Base-by-base conservation (phyloP, 2,329 filamentous ascomycete species). In the Trichoderma atrobrunneum region DNA sequence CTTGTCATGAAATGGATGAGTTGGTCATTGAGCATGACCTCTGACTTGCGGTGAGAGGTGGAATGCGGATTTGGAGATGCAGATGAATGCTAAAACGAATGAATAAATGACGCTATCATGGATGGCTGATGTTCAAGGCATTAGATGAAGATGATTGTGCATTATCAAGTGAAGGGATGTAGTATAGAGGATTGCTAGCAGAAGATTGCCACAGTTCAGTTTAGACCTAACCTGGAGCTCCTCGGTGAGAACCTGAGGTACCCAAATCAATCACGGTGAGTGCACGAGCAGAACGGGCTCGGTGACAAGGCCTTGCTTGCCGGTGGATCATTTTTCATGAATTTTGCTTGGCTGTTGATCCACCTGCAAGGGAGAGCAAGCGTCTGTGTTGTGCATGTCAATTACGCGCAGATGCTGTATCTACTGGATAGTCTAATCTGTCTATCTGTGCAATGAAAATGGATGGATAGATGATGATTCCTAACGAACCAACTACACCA, bases 201-300 rank as follows among this genome's bases (percentile, higher is more conserved):
- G n/a, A 1, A 21, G 26, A 34, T 54, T 26, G 61, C 26, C 26
- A 21, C 11, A 7, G 30, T 54, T 16, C 12, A 14, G 4, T 54
- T 21, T n/a, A 7, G 39, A n/a, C 43, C 39, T 66, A 56, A 32
- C 63, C 63, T 66, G 63, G 63, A 66, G 63, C 63, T 66, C 10
- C 18, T 63, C 60, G 60, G 60, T 56, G 63, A 56, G 62, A 16
- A 56, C 34, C 21, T 18, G 34, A 28, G 34, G 34, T 24, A 51
- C 43, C 43, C 10, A 51, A 51, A 21, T 21, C 18, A 18, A 48
- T 21, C 60, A 56, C 34, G 28, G 43, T 36, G n/a, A 66, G 43
- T 1, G n/a, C 60, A n/a, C 34, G 6, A 16, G 34, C 34, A 36
- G n/a, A 62, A 30, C 26, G 26, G 26, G 26, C 12, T 48, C 54